These are phyloP conservation scores for Phytophthora nicotianae DNA, from an alignment of 352 stramenopile genomes.

Conservation along the genomic window DNA sequence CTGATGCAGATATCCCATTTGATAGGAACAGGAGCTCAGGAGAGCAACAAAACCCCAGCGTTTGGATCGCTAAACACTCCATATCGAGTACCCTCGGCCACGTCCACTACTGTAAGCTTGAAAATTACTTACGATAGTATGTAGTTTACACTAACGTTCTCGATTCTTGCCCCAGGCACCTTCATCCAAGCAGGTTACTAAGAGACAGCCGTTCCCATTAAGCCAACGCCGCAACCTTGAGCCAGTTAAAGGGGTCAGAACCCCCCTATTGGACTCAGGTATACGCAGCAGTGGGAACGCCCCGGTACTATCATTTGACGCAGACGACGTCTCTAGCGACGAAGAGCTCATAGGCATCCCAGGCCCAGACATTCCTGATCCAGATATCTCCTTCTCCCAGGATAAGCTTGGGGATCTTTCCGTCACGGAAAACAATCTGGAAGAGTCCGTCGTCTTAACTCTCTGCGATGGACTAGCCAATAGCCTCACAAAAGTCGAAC, in stretches of 20 bases:
- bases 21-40: conserved; percentile 20
- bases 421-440: conserved; percentile 54
- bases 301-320: conserved; percentile 22
- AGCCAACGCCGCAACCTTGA: conserved; percentile 21
- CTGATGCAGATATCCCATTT: conserved; percentile 30
- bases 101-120: conserved; percentile 25
- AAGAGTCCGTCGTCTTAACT: conserved; percentile 37
- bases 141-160: not conserved
- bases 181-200: conserved; percentile 31
- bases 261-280: conserved; percentile 24
- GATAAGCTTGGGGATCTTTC: conserved; percentile 72
- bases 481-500: conserved; percentile 49
- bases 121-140: not conserved
- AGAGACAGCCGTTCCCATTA: conserved; percentile 29
- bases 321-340: conserved; percentile 51
- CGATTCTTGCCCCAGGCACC: conserved; percentile 16
- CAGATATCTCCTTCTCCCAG: conserved; percentile 69
- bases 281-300: conserved; percentile 7
- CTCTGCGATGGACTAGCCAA: conserved; percentile 49
- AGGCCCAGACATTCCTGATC: conserved; percentile 40
- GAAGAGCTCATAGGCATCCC: conserved; percentile 62
- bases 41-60: conserved; percentile 15
- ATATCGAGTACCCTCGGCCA: conserved; percentile 13
- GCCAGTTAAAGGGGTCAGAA: conserved; percentile 21
- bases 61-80: conserved; percentile 28